Evolutionary conservation across 2,329 filamentous ascomycete genomes (phyloP).

Genomic region (Dryadomyces quercivorus): DNA sequence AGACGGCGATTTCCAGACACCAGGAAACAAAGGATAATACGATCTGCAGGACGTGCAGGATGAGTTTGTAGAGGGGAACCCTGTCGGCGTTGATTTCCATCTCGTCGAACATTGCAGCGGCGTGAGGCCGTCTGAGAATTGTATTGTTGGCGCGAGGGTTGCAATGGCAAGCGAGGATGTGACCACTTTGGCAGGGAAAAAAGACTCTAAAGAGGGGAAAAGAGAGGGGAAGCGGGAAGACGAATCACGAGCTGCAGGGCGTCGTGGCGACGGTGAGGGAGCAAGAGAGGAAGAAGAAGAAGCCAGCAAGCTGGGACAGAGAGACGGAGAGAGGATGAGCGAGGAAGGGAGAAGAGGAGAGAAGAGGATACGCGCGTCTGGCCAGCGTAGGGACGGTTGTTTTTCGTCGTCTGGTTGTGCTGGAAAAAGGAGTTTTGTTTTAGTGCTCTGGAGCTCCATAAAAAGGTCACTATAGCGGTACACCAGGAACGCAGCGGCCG

Average conservation of each 20-base stretch:
- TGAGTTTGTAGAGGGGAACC: constrained; percentile 44
- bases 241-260: too few species aligned
- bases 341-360: neutral
- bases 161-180: too few species aligned
- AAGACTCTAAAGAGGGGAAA: too few species aligned
- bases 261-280: too few species aligned
- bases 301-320: too few species aligned
- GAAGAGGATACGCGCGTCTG: neutral
- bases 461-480: neutral
- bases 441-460: neutral
- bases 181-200: too few species aligned
- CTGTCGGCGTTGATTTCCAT: constrained; percentile 41
- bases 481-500: too few species aligned
- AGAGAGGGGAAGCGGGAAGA: too few species aligned
- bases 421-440: neutral
- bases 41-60: constrained; percentile 43
- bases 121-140: neutral
- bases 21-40: constrained; percentile 42
- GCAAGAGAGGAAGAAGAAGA: neutral
- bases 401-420: neutral
- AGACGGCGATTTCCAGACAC: constrained; percentile 47
- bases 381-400: neutral
- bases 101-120: constrained; percentile 28
- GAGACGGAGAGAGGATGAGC: neutral
- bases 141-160: too few species aligned